Evolutionary conservation across 179 eudicot species (phyloP).

Genomic region (Heliamphora pulchella): DNA sequence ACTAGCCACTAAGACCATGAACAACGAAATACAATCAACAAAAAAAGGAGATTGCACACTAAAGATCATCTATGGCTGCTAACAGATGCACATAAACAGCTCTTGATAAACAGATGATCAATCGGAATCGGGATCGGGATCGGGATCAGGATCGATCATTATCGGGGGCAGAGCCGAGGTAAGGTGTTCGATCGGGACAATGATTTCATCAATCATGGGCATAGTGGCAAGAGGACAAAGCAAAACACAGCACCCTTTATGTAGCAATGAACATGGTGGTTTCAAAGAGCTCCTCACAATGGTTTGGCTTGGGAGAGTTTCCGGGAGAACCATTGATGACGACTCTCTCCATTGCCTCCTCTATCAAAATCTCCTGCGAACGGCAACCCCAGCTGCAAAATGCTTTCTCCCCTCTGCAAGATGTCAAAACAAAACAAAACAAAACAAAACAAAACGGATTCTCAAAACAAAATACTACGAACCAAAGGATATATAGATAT

Average conservation of each 20-base stretch:
- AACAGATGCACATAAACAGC: conserved; percentile 54
- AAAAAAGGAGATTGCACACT: conserved; percentile 19
- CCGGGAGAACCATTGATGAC: conserved; percentile 20
- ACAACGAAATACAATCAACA: conserved; percentile 28
- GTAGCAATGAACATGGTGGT: conserved; percentile 38
- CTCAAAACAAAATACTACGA: not conserved
- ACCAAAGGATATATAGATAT: too few relatives aligned
- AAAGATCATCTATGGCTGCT: conserved; percentile 60
- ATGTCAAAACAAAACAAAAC: conserved; percentile 1
- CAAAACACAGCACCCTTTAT: conserved; percentile 22
- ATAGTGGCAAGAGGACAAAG: conserved; percentile 26
- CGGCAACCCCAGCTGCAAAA: conserved; percentile 80
- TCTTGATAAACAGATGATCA: conserved; percentile 52
- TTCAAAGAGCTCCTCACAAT: conserved; percentile 35
- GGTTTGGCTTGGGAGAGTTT: conserved; percentile 23
- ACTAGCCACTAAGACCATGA: conserved; percentile 41
- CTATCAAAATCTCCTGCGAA: conserved; percentile 52
- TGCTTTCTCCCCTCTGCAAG: conserved; percentile 79
- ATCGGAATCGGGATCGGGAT: not conserved
- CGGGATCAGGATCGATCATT: too few relatives aligned
- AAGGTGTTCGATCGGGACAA: not conserved
- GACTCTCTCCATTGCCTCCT: conserved; percentile 52
- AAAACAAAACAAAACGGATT: not conserved
- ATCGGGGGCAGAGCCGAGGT: too few relatives aligned
- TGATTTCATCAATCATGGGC: conserved; percentile 49